phyloP scores from a whole-genome alignment of 768 basidiomycete species.

The Imleria badia region DNA sequence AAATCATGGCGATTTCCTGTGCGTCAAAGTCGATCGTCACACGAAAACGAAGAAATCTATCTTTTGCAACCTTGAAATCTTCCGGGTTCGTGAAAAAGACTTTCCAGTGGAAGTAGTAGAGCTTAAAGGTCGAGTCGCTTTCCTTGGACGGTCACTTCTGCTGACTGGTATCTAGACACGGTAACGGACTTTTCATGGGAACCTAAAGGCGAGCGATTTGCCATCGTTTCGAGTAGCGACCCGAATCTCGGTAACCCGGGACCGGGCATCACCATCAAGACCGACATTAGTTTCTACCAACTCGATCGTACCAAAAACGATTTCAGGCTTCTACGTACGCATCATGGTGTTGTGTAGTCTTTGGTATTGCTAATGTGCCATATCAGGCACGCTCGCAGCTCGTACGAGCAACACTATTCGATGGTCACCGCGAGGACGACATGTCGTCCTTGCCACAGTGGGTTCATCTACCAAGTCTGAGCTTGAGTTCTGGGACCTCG shows the following conservation, averaged over 20 bases:
- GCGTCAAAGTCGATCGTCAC: conserved; percentile 98
- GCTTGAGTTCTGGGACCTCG: conserved; percentile 98
- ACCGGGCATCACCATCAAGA: conserved; percentile 93
- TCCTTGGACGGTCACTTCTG: background rate
- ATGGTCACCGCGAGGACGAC: conserved; percentile 96
- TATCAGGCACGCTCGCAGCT: conserved; percentile 66
- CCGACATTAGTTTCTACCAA: conserved; percentile 95
- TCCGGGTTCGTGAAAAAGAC: conserved; percentile 96
- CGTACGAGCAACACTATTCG: conserved; percentile 92
- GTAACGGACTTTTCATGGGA: conserved; percentile 99
- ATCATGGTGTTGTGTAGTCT: conserved; percentile 5
- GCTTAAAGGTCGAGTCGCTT: conserved; percentile 69
- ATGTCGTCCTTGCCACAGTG: conserved; percentile 93
- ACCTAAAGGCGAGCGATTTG: conserved; percentile 95
- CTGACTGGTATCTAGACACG: conserved; percentile 56
- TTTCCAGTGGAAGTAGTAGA: conserved; percentile 97
- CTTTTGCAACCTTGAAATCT: conserved; percentile 97
- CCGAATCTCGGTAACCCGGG: conserved; percentile 89
- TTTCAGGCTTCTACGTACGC: conserved; percentile 84
- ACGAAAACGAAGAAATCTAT: conserved; percentile 98
- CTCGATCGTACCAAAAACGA: conserved; percentile 90
- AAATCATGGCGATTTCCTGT: conserved; percentile 96
- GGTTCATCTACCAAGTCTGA: conserved; percentile 95
- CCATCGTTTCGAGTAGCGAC: conserved; percentile 91
- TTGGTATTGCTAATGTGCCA: conserved; percentile 7